phyloP scores from a whole-genome alignment of 1,284 basidiomycete species.

The Mycena citricolor region DNA sequence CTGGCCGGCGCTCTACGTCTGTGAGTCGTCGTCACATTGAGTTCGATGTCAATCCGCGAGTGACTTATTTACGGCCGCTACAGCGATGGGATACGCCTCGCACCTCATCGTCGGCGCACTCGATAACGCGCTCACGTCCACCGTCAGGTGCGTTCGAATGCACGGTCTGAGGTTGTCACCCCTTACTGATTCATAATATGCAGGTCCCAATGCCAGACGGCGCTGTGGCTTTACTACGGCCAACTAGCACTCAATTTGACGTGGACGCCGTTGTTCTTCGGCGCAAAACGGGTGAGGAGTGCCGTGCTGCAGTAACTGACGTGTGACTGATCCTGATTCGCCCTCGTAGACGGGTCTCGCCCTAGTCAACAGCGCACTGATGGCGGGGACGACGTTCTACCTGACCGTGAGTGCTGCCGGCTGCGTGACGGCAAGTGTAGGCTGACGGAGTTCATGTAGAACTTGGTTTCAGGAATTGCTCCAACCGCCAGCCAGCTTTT shows the following conservation, averaged over 20 bases:
- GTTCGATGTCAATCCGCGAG: too few relatives aligned
- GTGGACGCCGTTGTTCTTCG: conserved; percentile 79
- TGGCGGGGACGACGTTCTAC: conserved; percentile 61
- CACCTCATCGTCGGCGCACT: conserved; percentile 62
- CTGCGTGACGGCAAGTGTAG: background rate
- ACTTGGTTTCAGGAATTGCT: conserved; percentile 45
- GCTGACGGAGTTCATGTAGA: background rate
- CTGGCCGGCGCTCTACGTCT: conserved; percentile 55
- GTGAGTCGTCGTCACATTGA: conserved; percentile 28
- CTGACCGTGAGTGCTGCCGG: conserved; percentile 57
- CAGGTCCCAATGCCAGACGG: conserved; percentile 49
- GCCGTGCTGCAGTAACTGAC: too few relatives aligned
- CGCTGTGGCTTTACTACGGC: conserved; percentile 67
- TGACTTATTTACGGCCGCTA: background rate
- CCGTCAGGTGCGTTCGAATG: conserved; percentile 35
- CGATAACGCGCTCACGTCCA: conserved; percentile 45
- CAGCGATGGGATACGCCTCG: conserved; percentile 73
- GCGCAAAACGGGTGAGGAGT: conserved; percentile 47
- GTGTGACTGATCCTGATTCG: background rate
- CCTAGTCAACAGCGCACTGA: conserved; percentile 57
- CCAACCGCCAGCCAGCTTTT: conserved; percentile 57
- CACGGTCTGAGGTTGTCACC: background rate
- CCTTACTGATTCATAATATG: too few relatives aligned
- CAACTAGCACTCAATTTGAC: conserved; percentile 68
- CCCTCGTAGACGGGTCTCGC: conserved; percentile 49